Base-by-base conservation (phyloP, 176 grass and related monocot genomes). In the Metroxylon sagu region DNA sequence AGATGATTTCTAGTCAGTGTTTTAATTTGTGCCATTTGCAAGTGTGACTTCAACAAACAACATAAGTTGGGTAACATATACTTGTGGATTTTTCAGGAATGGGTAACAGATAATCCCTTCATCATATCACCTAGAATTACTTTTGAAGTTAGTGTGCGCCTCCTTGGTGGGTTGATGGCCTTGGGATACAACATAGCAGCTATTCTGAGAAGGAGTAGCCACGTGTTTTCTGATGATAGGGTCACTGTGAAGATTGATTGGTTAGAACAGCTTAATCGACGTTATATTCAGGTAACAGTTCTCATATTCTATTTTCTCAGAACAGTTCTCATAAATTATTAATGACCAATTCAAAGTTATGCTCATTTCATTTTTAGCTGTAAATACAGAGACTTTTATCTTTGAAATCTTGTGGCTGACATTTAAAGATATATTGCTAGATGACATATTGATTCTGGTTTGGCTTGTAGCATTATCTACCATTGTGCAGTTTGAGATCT, bases 91-190 rank as follows among this genome's bases (percentile, higher is more conserved):
- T 77, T 64, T 35, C 51, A 81, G 94, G 88, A 98, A 69, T 98
- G 84, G 94, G 84, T 98, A 64, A 89, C 84, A 5, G 94, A 98
- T 59, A 88, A 77, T 80, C 78, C 88, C 65, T 98, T 98, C 74
- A 93, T 98, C 49, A 98, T 98, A 82, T 98, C 94, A 67, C 94
- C 88, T 29, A 92, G 94, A 67, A 98, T 98, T 75, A 83, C 85
- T 78, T 98, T 98, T 80, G 88, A 98, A 88, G 94, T 98, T 66
- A 98, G 81, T 52, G 94, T 98, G 48, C 84, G 88, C 19, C 94
- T 98, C 89, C 84, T 98, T 78, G 88, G 88, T 72, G 94, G 94
- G 75, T 79, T 98, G 62, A 98, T 98, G 94, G 84, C 94, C 1
- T 67, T 98, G 66, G 94, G 94, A 26, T 98, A 98, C 60, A 93